Evolutionary conservation across 2,329 filamentous ascomycete species (phyloP).

Genomic region (Mollisia scopiformis): DNA sequence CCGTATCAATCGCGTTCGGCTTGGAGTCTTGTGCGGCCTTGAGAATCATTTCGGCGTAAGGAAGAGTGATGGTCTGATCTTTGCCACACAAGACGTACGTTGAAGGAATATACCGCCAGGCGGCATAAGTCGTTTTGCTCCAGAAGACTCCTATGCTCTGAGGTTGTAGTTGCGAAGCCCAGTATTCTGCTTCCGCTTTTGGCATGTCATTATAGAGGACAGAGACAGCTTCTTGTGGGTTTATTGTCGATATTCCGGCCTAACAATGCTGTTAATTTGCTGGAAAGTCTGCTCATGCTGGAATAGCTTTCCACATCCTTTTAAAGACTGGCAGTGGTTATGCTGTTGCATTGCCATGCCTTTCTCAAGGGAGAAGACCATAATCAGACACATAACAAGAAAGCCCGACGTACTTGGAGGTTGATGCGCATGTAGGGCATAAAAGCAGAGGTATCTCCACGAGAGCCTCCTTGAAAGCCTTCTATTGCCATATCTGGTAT

Average conservation of each 20-base stretch:
- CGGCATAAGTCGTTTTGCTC: conserved; percentile 30
- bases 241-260: conserved; percentile 38
- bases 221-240: conserved; percentile 37
- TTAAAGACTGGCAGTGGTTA: no score
- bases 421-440: conserved; percentile 40
- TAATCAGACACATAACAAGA: background rate
- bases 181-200: conserved; percentile 41
- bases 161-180: conserved; percentile 41
- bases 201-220: conserved; percentile 49
- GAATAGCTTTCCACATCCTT: background rate
- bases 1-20: conserved; percentile 26
- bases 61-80: conserved; percentile 24
- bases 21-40: conserved; percentile 23
- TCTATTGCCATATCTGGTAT: conserved; percentile 26
- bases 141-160: conserved; percentile 41
- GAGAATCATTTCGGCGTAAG: conserved; percentile 28
- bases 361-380: background rate
- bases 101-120: conserved; percentile 32
- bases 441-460: conserved; percentile 29
- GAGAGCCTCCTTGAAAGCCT: conserved; percentile 17
- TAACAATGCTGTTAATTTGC: conserved; percentile 12
- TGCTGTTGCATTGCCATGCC: no score
- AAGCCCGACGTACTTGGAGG: conserved; percentile 33
- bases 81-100: conserved; percentile 30
- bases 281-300: background rate